Conservation (phyloP, 768 basidiomycete genomes). For the Agrocybe chaxingu region DNA sequence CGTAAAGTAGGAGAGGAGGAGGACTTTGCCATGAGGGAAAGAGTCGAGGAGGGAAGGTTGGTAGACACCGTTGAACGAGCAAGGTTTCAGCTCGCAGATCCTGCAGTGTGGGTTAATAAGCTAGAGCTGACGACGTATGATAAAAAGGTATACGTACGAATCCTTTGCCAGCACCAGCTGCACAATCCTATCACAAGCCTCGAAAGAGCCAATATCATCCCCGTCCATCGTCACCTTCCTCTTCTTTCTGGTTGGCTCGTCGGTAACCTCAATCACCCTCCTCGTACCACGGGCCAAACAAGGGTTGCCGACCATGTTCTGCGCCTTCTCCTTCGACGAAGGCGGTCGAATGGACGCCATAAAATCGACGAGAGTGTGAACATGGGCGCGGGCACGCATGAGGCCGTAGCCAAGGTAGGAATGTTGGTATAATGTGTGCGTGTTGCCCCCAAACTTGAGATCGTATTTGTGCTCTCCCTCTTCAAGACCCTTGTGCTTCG, state of each 20-base stretch:
- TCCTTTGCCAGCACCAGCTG: slow-evolving; percentile 94
- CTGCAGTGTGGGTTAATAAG: slow-evolving; percentile 29
- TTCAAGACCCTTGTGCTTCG: slow-evolving; percentile 36
- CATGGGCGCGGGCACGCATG: slow-evolving; percentile 80
- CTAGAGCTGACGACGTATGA: neutral
- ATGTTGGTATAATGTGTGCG: slow-evolving; percentile 88
- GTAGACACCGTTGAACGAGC: slow-evolving; percentile 96
- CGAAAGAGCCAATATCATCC: slow-evolving; percentile 76
- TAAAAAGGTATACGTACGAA: slow-evolving; percentile 51
- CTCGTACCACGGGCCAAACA: slow-evolving; percentile 72
- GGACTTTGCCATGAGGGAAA: slow-evolving; percentile 80
- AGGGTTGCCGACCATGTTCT: slow-evolving; percentile 59
- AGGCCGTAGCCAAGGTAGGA: slow-evolving; percentile 97
- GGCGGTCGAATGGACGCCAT: slow-evolving; percentile 48
- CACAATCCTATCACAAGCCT: slow-evolving; percentile 79
- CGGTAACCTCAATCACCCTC: slow-evolving; percentile 63
- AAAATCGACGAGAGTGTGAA: slow-evolving; percentile 91
- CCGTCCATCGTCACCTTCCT: slow-evolving; percentile 86
- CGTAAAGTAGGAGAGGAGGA: slow-evolving; percentile 97
- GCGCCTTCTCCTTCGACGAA: slow-evolving; percentile 15
- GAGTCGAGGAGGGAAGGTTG: slow-evolving; percentile 90
- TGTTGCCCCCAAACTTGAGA: slow-evolving; percentile 68
- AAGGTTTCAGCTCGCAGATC: slow-evolving; percentile 88
- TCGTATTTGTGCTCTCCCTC: slow-evolving; percentile 93
- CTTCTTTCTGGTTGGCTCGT: slow-evolving; percentile 29